Evolutionary conservation across 176 grass and related monocot genomes (phyloP).

Genomic region (Aegilops tauschii): DNA sequence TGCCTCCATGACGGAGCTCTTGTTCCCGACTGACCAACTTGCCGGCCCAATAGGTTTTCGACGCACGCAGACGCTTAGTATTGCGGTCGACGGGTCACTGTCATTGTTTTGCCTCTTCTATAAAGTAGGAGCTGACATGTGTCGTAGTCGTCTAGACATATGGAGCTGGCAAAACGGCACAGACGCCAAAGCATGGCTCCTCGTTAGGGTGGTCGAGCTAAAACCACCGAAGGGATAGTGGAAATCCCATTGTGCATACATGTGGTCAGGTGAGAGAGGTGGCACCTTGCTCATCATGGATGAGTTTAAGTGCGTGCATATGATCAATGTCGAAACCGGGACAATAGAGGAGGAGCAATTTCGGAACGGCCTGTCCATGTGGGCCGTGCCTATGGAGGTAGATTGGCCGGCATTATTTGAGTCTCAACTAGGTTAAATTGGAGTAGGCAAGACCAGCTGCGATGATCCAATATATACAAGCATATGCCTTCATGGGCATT

Average conservation of each 20-base stretch:
- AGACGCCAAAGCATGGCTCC: neutral
- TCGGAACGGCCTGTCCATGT: neutral
- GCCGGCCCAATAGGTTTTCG: neutral
- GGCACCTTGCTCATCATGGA: neutral
- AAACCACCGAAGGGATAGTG: neutral
- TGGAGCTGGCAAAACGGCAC: neutral
- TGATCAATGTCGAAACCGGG: neutral
- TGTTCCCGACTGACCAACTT: neutral
- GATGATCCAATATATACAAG: too few relatives aligned
- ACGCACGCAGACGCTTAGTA: neutral
- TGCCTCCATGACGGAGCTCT: neutral
- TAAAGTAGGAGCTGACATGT: neutral
- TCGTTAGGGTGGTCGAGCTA: neutral
- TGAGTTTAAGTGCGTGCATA: neutral
- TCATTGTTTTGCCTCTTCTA: neutral
- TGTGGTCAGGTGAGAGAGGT: neutral
- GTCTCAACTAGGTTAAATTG: neutral
- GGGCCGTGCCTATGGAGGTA: neutral
- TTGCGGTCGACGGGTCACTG: neutral
- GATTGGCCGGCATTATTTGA: neutral
- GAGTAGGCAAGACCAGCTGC: too few relatives aligned
- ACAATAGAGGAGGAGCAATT: neutral
- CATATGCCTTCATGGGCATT: too few relatives aligned
- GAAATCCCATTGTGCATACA: neutral
- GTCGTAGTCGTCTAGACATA: neutral